phyloP scores from a whole-genome alignment of 257 asterid species.

The Eustoma russellianum region DNA sequence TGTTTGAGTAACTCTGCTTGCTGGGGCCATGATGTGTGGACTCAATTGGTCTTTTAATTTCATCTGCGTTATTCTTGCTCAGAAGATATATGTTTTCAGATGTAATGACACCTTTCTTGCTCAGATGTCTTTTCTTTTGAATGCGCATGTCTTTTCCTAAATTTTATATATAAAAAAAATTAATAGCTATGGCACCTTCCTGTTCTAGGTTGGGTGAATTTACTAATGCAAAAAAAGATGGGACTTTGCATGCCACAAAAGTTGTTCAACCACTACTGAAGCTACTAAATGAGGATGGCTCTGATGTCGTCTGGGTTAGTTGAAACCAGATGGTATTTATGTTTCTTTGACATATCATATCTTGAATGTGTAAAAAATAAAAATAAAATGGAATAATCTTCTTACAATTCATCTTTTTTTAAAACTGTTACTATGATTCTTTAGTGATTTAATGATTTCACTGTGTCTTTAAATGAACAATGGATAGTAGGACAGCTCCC shows the following conservation, averaged over 20 bases:
- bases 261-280: conserved; percentile 52
- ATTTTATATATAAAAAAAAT: neutral
- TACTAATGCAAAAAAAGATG: conserved; percentile 75
- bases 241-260: conserved; percentile 49
- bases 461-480: no score
- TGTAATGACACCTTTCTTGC: neutral
- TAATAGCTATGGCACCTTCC: neutral
- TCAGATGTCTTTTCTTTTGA: neutral
- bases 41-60: neutral
- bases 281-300: conserved; percentile 50
- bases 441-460: no score
- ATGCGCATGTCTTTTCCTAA: neutral
- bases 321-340: conserved; percentile 9
- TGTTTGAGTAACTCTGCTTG: neutral
- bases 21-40: neutral
- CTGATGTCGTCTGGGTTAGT: conserved; percentile 67
- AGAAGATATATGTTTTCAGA: neutral
- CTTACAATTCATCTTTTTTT: no score
- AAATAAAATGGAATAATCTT: no score
- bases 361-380: neutral
- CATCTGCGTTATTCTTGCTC: neutral
- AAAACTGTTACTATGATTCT: no score
- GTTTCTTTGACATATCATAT: neutral
- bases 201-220: conserved; percentile 61
- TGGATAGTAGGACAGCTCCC: no score